A percentile compares a stretch with the other conserved stretches of the same genome.
phyloP scores from a whole-genome alignment of 2,329 filamentous ascomycete genomes.

The Aspergillus calidoustus region DNA sequence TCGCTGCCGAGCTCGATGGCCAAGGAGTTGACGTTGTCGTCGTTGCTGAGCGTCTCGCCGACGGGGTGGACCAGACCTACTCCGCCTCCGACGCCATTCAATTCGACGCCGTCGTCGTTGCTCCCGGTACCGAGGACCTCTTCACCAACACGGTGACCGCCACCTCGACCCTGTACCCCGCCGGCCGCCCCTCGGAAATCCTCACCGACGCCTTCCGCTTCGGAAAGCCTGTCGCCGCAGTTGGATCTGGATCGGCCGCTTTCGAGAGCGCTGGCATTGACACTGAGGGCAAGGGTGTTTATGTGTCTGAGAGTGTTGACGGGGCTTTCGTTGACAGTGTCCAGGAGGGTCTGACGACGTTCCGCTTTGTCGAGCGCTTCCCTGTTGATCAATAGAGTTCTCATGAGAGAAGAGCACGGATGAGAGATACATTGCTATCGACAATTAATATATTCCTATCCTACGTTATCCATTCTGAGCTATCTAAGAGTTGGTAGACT shows the following conservation, averaged over 20 bases:
- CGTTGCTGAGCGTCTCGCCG: slow-evolving; percentile 62
- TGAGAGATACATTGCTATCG: no score
- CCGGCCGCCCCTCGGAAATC: slow-evolving; percentile 67
- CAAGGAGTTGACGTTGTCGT: slow-evolving; percentile 61
- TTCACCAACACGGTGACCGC: slow-evolving; percentile 50
- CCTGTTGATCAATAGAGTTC: slow-evolving; percentile 53
- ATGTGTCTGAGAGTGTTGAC: slow-evolving; percentile 35
- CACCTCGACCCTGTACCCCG: slow-evolving; percentile 66
- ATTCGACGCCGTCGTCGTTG: slow-evolving; percentile 59
- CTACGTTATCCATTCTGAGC: neutral
- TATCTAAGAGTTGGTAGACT: no score
- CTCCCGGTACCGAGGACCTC: slow-evolving; percentile 57
- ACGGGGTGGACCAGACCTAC: slow-evolving; percentile 67
- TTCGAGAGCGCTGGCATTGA: slow-evolving; percentile 53
- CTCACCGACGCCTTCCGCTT: slow-evolving; percentile 67
- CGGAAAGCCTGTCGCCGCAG: slow-evolving; percentile 70
- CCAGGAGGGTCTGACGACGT: slow-evolving; percentile 64
- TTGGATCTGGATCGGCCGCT: slow-evolving; percentile 53
- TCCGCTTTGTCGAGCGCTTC: slow-evolving; percentile 70
- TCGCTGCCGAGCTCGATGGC: slow-evolving; percentile 51
- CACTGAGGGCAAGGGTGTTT: slow-evolving; percentile 40
- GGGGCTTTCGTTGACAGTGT: slow-evolving; percentile 51
- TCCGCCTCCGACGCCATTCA: slow-evolving; percentile 61
- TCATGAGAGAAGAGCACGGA: neutral
- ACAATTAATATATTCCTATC: neutral